Base-by-base conservation (phyloP, 257 asterid genomes). In the Paulownia fortunei region DNA sequence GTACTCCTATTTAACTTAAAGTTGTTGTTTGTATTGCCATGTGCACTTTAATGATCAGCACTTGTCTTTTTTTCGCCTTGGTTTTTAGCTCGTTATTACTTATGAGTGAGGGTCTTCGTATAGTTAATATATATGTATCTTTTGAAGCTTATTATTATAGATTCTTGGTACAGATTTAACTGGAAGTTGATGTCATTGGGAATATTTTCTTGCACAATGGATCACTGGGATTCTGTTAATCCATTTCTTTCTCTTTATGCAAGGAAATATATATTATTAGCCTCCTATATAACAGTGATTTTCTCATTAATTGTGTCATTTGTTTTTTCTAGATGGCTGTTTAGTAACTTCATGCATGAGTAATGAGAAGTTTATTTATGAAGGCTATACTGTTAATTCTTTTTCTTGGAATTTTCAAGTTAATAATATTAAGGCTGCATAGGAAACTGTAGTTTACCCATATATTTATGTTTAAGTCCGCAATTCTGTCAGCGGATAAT, bases 321-420 rank as follows among this genome's bases (percentile, higher is more conserved):
- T 18, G 44, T 32, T 26, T 15, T 32, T 30, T 62, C 26, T 62
- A 62, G 26, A 62, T 15, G 71, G 52, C 19, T 19, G 69, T 37
- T 64, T 36, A 37, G 52, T 64, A 18, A 19, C 52, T 39, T 37
- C 52, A n/a, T 64, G 71, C 52, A n/a, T 64, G 51, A 64, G 71
- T 18, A 19, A 37, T 64, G 32, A 64, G 54, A 70, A 36, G 63
- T 32, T 27, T n/a, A 19, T n/a, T n/a, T n/a, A n/a, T n/a, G n/a
- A n/a, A n/a, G n/a, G n/a, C n/a, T n/a, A n/a, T n/a, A 27, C 8
- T 21, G 7, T n/a, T 68, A 11, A 46, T 46, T 58, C 27, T 41
- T 0, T 8, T 16, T 47, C 30, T n/a, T 18, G 41, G 9, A 69
- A 42, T 32, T 56, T 23, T 56, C 36, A 23, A 9, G 5, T 56